Evolutionary conservation across 768 basidiomycete genomes (phyloP).

Genomic region (Phylloporus scabripes): DNA sequence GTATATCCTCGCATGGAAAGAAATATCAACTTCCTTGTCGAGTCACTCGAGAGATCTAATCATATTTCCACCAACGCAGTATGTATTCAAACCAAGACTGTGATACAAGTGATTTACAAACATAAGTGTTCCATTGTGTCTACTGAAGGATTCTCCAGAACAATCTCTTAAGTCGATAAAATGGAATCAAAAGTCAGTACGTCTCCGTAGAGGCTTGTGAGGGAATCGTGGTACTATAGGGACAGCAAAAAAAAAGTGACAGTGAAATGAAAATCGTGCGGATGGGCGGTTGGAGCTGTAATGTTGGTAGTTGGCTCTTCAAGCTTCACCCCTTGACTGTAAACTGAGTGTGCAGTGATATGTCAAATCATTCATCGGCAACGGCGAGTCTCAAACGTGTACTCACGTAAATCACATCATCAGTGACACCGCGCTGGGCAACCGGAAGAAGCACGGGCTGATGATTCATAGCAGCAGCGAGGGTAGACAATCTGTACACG

Average conservation of each 20-base stretch:
- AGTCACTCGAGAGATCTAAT: too few relatives aligned
- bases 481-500: conserved; percentile 40
- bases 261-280: not conserved
- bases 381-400: not conserved
- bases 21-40: too few relatives aligned
- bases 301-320: conserved; percentile 7
- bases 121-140: too few relatives aligned
- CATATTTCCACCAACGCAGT: too few relatives aligned
- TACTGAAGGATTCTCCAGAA: too few relatives aligned
- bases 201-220: too few relatives aligned
- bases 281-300: not conserved
- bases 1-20: conserved; percentile 12
- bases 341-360: conserved; percentile 14
- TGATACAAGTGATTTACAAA: too few relatives aligned
- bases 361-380: not conserved
- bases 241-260: not conserved
- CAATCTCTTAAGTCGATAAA: too few relatives aligned
- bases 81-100: too few relatives aligned
- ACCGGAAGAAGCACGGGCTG: conserved; percentile 34
- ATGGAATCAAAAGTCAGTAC: too few relatives aligned
- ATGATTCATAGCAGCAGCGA: conserved; percentile 45
- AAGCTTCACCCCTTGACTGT: conserved; percentile 19
- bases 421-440: conserved; percentile 38
- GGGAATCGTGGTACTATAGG: too few relatives aligned
- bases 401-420: conserved; percentile 20